A percentile compares a stretch with the other conserved stretches of the same genome.
Conservation (phyloP, 805 yeast species). For the Cyberlindnera bimundalis region DNA sequence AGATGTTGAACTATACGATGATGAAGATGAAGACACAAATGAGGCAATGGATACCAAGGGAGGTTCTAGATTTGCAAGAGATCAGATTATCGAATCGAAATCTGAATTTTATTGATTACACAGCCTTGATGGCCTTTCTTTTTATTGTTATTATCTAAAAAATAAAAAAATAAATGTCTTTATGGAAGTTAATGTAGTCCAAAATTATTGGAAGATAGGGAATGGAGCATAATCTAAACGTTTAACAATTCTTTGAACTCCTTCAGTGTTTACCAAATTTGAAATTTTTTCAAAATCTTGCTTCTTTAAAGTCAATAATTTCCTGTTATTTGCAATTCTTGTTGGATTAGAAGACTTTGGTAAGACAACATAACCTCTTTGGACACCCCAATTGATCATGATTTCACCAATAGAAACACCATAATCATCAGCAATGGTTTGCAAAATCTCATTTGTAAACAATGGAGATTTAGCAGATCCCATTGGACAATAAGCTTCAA, state of each 20-base stretch:
- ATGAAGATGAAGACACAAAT: conserved; percentile 78
- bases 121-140: not conserved
- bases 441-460: conserved; percentile 36
- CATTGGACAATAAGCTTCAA: conserved; percentile 22
- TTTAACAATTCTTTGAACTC: conserved; percentile 29
- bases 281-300: conserved; percentile 34
- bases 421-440: conserved; percentile 42
- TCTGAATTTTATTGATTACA: conserved; percentile 68
- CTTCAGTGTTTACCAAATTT: conserved; percentile 27
- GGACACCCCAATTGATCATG: conserved; percentile 55
- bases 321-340: conserved; percentile 39
- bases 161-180: no score
- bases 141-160: no score
- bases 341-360: conserved; percentile 46
- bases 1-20: conserved; percentile 84
- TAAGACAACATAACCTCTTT: conserved; percentile 51
- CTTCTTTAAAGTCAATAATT: conserved; percentile 29
- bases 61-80: conserved; percentile 84
- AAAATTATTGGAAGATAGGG: conserved; percentile 7
- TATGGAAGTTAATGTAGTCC: not conserved
- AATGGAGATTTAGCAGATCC: conserved; percentile 19
- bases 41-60: conserved; percentile 86
- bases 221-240: not conserved
- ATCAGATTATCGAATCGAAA: conserved; percentile 62
- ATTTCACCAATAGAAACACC: conserved; percentile 44